Percentiles rank a stretch among this genome's conserved stretches.
These are phyloP conservation scores for Baorangia bicolor DNA, from an alignment of 768 basidiomycete genomes.

Conservation along the genomic window DNA sequence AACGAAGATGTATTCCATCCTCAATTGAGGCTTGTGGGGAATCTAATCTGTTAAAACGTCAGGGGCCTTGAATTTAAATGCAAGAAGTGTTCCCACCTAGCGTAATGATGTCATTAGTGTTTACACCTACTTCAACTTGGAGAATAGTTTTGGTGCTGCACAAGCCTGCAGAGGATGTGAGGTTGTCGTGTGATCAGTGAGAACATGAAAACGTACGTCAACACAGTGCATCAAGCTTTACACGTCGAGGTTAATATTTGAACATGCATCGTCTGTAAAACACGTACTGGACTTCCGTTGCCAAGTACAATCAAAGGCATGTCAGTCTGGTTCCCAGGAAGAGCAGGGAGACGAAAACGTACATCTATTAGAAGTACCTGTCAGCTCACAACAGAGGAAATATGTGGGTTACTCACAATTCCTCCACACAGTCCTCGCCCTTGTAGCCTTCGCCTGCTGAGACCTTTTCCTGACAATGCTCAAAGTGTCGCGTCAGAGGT, in stretches of 20 bases:
- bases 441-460: slow-evolving; percentile 79
- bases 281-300: slow-evolving; percentile 66
- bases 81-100: slow-evolving; percentile 17
- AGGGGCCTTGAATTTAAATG: background rate
- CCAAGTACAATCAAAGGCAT: background rate
- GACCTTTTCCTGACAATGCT: slow-evolving; percentile 89
- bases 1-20: slow-evolving; percentile 13
- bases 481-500: slow-evolving; percentile 74
- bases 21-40: background rate
- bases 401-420: slow-evolving; percentile 57
- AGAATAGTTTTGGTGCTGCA: slow-evolving; percentile 79
- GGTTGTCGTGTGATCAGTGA: background rate
- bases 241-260: slow-evolving; percentile 5
- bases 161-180: slow-evolving; percentile 36
- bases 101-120: background rate
- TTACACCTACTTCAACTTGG: slow-evolving; percentile 53
- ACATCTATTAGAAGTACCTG: slow-evolving; percentile 19
- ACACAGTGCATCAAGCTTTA: slow-evolving; percentile 90
- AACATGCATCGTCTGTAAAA: background rate
- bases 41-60: slow-evolving; percentile 15
- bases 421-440: slow-evolving; percentile 91
- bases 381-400: background rate
- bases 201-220: slow-evolving; percentile 54
- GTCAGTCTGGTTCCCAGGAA: slow-evolving; percentile 8
- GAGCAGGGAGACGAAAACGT: slow-evolving; percentile 9